Base-by-base conservation (phyloP, 1,284 basidiomycete species). In the Paramarasmius palmivorus region DNA sequence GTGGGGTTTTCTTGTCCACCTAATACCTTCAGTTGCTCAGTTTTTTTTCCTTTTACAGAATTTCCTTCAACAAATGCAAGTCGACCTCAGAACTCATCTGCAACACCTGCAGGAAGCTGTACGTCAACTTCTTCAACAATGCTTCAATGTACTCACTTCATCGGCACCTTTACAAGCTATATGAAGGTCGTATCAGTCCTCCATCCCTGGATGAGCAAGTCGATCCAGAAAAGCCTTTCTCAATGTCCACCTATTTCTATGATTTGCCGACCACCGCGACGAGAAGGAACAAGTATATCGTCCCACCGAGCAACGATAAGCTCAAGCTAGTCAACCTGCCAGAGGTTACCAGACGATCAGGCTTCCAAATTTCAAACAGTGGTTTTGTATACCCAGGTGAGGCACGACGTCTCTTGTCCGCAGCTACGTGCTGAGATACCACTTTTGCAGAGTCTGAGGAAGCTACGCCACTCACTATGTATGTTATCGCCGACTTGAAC, bases 401-500 rank as follows among this genome's bases (percentile, higher is more conserved):
- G 78, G 64, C 10, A 4, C 9, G 23, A 48, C n/a, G 38, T 17
- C 2, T 22, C 35, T 15, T 26, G 42, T 44, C 19, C 10, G 19
- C 19, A 44, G 25, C 25, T 41, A 35, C 9, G 8, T 41, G 29
- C 36, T 52, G 10, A 55, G n/a, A 8, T 32, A n/a, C n/a, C 34
- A 35, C 55, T 45, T 47, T 50, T 70, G 75, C 68, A 45, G 76
- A 73, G 35, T 63, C 25, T 4, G 25, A 68, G 1, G 71, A 73
- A 14, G 56, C 64, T n/a, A 59, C 77, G 12, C 71, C 73, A 0
- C 55, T 82, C 39, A 83, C 86, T 3, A 71, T 87, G 10, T 89
- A 86, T 67, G 71, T 97, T 29, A 72, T 97, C 4, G 90, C 87
- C 1, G 91, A 98, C 67, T 73, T 98, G 4, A 88, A 97, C 62